phyloP scores from a whole-genome alignment of 73 alveolate species.

The Paramecium sonneborni region DNA sequence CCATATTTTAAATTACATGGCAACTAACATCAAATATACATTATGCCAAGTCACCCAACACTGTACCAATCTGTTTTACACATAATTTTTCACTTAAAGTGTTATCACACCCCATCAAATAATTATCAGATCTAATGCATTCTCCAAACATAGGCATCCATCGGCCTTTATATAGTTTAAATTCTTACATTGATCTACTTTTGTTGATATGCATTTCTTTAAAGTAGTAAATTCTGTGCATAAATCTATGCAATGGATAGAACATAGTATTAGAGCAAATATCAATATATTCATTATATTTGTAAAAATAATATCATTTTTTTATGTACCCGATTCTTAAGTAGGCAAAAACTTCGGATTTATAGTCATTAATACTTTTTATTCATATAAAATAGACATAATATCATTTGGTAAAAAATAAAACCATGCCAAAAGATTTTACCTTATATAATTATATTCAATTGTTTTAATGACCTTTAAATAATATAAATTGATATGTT shows the following conservation, averaged over 20 bases:
- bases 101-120: conserved; percentile 31
- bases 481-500: too few species aligned
- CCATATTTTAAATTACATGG: background rate
- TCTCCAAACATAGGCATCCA: background rate
- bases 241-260: background rate
- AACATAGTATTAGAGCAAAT: background rate
- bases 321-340: background rate
- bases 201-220: background rate
- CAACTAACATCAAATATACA: conserved; percentile 28
- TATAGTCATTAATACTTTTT: background rate
- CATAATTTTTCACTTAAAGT: conserved; percentile 38
- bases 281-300: background rate
- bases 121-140: conserved; percentile 1
- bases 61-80: background rate
- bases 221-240: conserved; percentile 7
- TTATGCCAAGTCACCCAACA: conserved; percentile 1
- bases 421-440: background rate
- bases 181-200: conserved; percentile 23
- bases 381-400: background rate
- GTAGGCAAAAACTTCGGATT: background rate
- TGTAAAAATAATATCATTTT: background rate
- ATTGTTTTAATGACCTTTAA: background rate
- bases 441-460: background rate
- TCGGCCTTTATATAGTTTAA: background rate
- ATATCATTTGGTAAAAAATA: background rate